These are phyloP conservation scores for Bauhinia variegata DNA, from an alignment of 306 rosid genomes.

Conservation along the genomic window DNA sequence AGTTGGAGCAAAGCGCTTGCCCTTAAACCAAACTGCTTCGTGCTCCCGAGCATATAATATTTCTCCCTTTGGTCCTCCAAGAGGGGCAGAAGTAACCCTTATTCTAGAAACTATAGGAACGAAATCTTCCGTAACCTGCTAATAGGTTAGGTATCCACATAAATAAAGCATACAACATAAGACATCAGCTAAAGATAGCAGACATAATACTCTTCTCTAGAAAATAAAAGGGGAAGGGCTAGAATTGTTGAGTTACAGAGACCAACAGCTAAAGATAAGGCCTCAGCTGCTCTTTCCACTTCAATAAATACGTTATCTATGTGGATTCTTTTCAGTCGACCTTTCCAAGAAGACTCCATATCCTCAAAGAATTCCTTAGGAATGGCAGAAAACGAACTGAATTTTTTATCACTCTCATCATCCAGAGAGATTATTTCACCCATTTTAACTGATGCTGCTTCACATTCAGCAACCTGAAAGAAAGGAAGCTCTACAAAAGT, in stretches of 20 bases:
- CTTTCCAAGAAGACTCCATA: conserved; percentile 89
- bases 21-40: conserved; percentile 96
- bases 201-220: background rate
- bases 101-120: conserved; percentile 76
- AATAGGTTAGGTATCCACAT: conserved; percentile 15
- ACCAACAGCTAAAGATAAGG: conserved; percentile 76
- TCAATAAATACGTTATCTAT: conserved; percentile 63
- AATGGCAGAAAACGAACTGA: conserved; percentile 65
- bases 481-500: conserved; percentile 17
- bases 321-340: conserved; percentile 84
- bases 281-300: conserved; percentile 78
- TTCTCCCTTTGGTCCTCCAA: conserved; percentile 94
- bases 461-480: conserved; percentile 74
- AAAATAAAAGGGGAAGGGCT: background rate
- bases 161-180: conserved; percentile 20
- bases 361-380: conserved; percentile 87
- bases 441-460: conserved; percentile 65
- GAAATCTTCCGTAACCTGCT: conserved; percentile 86
- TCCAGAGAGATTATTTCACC: conserved; percentile 69
- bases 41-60: conserved; percentile 84
- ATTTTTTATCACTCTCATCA: conserved; percentile 67
- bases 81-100: conserved; percentile 73
- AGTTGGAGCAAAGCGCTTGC: conserved; percentile 73
- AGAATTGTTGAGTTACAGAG: conserved; percentile 32
- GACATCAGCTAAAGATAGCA: too few species aligned